Percentiles rank a stretch among this genome's conserved stretches.
These are phyloP conservation scores for Penicillium sp. DNA, from an alignment of 2,329 filamentous ascomycete species.

Conservation along the genomic window DNA sequence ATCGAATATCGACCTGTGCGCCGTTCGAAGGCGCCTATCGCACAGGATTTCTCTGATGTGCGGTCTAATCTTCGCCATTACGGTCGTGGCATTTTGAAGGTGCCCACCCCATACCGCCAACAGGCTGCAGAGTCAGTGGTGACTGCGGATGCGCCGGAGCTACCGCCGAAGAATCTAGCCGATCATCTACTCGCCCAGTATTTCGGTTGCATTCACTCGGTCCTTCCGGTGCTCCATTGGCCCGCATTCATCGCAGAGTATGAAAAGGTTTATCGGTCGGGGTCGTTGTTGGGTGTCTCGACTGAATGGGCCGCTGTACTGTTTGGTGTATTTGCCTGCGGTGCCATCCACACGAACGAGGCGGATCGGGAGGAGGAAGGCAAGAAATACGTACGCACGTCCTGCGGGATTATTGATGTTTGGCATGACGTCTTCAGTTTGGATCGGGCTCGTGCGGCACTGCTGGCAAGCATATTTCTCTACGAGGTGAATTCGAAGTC, in stretches of 20 bases:
- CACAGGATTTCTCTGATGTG: constrained; percentile 63
- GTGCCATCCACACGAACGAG: constrained; percentile 61
- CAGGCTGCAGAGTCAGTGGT: constrained; percentile 43
- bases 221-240: constrained; percentile 82
- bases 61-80: constrained; percentile 63
- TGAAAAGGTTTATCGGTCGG: constrained; percentile 63
- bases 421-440: constrained; percentile 72
- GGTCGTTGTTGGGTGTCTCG: constrained; percentile 52
- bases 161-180: constrained; percentile 62
- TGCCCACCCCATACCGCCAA: constrained; percentile 59
- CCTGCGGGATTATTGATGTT: constrained; percentile 62
- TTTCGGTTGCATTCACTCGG: constrained; percentile 64
- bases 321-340: constrained; percentile 74
- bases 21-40: constrained; percentile 51
- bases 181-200: constrained; percentile 70
- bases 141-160: constrained; percentile 50
- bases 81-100: constrained; percentile 70
- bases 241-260: constrained; percentile 68
- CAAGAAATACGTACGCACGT: constrained; percentile 61
- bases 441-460: constrained; percentile 62
- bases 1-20: constrained; percentile 59
- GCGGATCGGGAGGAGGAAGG: constrained; percentile 51
- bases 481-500: constrained; percentile 80
- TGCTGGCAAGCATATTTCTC: constrained; percentile 69
- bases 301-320: constrained; percentile 70